Evolutionary conservation across 768 basidiomycete genomes (phyloP).

Genomic region (Lentinula detonsa): DNA sequence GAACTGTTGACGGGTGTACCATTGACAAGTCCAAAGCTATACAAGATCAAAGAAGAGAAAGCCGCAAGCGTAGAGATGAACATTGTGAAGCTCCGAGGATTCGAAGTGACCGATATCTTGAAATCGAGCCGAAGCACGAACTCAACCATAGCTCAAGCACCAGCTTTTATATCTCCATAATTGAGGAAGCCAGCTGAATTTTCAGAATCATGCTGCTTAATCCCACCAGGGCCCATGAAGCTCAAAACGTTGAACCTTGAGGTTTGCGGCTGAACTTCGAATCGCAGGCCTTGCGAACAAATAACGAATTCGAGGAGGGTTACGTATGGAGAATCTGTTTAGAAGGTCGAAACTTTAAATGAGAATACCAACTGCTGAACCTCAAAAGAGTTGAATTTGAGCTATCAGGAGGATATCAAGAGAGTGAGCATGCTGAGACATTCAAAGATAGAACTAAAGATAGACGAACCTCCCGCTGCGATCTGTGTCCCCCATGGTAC

Average conservation of each 20-base stretch:
- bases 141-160: background rate
- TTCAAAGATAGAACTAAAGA: background rate
- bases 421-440: background rate
- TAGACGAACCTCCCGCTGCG: background rate
- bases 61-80: slow-evolving; percentile 10
- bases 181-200: background rate
- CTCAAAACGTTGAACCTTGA: background rate
- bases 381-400: background rate
- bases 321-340: background rate
- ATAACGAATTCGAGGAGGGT: background rate
- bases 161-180: background rate
- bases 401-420: background rate
- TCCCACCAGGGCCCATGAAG: background rate
- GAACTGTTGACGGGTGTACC: slow-evolving; percentile 15
- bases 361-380: background rate
- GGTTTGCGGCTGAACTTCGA: background rate
- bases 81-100: slow-evolving; percentile 11
- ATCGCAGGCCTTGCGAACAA: background rate
- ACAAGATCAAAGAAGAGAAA: slow-evolving; percentile 13
- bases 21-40: slow-evolving; percentile 9
- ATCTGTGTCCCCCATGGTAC: background rate
- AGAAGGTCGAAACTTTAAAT: background rate
- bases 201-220: background rate
- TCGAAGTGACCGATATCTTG: slow-evolving; percentile 1
- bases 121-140: background rate